These are phyloP conservation scores for Lablab purpureus DNA, from an alignment of 306 rosid species.

Conservation along the genomic window DNA sequence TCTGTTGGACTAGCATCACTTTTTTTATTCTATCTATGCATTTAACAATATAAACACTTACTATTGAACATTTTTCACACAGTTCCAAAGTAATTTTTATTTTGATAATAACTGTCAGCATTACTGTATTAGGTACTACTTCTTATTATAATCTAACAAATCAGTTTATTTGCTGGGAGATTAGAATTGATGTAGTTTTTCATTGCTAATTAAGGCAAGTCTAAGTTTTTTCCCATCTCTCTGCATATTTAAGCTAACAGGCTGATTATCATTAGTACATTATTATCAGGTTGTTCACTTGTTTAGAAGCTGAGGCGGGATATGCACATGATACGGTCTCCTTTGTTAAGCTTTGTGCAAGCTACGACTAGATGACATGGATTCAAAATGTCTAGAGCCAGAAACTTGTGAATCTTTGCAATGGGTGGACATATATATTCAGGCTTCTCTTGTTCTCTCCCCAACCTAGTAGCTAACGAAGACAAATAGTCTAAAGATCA, in stretches of 20 bases:
- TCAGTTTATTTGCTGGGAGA: not conserved
- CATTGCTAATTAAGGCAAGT: not conserved
- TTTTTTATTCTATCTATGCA: conserved; percentile 5
- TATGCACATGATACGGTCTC: too few species aligned
- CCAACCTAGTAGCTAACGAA: not conserved
- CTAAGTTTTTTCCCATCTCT: not conserved
- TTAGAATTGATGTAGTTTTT: not conserved
- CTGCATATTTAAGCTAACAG: conserved; percentile 18
- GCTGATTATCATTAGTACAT: not conserved
- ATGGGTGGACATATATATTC: conserved; percentile 8
- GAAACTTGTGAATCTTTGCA: conserved; percentile 21
- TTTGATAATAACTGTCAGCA: conserved; percentile 1
- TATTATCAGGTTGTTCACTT: conserved; percentile 7
- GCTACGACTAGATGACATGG: conserved; percentile 22
- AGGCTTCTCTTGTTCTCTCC: conserved; percentile 27
- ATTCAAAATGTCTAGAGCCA: not conserved
- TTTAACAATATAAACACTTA: not conserved
- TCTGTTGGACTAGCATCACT: conserved; percentile 20
- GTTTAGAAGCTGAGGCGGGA: too few species aligned
- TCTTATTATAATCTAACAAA: conserved; percentile 10
- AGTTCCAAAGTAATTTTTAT: not conserved
- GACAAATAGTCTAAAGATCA: conserved; percentile 14
- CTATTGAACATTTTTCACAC: not conserved
- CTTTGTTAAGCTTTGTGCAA: too few species aligned
- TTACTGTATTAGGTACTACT: conserved; percentile 1